Evolutionary conservation across 2,329 filamentous ascomycete genomes (phyloP), one percentile per base, ranked within the genome.

Genomic region (Penicillium sclerotigenum): DNA sequence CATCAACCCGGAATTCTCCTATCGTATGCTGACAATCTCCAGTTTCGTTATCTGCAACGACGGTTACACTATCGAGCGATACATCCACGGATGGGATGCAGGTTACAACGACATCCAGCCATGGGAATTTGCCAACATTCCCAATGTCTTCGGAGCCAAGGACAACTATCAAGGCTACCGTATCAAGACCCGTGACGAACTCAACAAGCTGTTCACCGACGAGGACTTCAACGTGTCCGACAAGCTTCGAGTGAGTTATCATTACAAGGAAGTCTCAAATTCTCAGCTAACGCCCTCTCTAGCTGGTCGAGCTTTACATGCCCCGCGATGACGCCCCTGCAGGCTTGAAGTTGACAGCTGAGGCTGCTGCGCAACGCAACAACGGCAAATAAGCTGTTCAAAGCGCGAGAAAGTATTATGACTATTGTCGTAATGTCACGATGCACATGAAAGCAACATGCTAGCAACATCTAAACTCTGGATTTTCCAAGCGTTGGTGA

Each of bases 31-130:
- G 20, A 66, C 43, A 28, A 16, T 20, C 10, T 16, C 8, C 28
- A 73, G 71, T 59, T 93, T 96, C 71, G 81, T 94, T 59, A 87
- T 96, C 63, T 91, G 89, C 80, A 95, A 95, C 71, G 85, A 92
- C 38, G 91, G 91, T 11, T 96, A 89, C 76, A 94, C 91, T 10
- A 94, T 95, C 71, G 91, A 96, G 76, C 85, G 91, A 29, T 89
- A 85, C 71, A 95, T 96, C 67, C 91, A 96, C 73, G 90, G 90
- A 51, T 88, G 88, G 85, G 79, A 91, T 9, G 89, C 84, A 31
- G 71, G 70, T 26, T 96, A 96, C 78, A 96, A 96, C 69, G 89
- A 96, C 68, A 86, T 96, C 54, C 80, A 83, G 56, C 73, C 78
- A 11, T 96, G 91, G 91, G 80, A 87, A 48, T 89, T 87, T 78